phyloP scores from a whole-genome alignment of 345 rosid genomes.

The Heritiera fomes region DNA sequence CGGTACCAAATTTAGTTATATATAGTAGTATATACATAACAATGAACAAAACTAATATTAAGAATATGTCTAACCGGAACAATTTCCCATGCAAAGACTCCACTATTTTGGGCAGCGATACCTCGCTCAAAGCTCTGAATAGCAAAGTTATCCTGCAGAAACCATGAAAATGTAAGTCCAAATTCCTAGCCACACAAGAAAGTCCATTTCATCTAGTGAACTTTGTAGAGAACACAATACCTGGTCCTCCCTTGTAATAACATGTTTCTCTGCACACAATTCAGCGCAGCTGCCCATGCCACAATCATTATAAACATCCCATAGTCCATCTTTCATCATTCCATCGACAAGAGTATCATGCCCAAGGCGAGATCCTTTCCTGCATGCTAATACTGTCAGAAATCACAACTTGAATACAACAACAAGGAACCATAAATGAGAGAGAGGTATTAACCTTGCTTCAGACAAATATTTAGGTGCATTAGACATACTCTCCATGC shows the following conservation, averaged over 20 bases:
- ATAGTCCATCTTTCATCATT: conserved; percentile 93
- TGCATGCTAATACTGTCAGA: conserved; percentile 38
- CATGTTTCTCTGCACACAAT: conserved; percentile 76
- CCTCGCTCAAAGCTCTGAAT: conserved; percentile 97
- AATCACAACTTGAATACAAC: background rate
- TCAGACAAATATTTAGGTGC: conserved; percentile 89
- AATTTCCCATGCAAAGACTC: conserved; percentile 93
- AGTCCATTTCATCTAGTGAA: background rate
- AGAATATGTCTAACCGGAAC: conserved; percentile 58
- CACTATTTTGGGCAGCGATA: conserved; percentile 86
- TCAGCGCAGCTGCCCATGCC: conserved; percentile 98
- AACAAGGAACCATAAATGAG: background rate
- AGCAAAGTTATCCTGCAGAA: conserved; percentile 76
- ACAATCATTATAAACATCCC: conserved; percentile 92
- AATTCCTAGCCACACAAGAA: background rate
- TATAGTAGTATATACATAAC: background rate
- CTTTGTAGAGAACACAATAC: conserved; percentile 34
- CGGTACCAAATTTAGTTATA: conserved; percentile 10
- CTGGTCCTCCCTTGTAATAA: conserved; percentile 86
- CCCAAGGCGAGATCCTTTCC: conserved; percentile 97
- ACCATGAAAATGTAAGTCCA: conserved; percentile 23
- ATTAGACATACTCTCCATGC: conserved; percentile 99
- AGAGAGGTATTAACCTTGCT: conserved; percentile 64
- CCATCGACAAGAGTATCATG: conserved; percentile 94
- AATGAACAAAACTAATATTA: conserved; percentile 9